phyloP scores from a whole-genome alignment of 179 eudicot species.

The Beta lomatogona region DNA sequence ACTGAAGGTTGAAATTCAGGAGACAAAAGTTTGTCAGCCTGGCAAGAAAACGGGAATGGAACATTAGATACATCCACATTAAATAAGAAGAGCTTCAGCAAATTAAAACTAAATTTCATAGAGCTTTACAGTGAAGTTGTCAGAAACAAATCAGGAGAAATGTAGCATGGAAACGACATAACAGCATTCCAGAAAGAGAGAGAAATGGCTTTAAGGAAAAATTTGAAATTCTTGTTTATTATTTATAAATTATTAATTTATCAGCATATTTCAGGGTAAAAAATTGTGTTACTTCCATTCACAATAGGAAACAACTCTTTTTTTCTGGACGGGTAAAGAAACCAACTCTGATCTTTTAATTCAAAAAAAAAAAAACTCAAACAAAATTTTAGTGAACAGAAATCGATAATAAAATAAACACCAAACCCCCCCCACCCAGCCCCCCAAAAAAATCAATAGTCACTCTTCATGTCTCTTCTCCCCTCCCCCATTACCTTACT shows the following conservation, averaged over 20 bases:
- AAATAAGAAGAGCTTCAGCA: neutral
- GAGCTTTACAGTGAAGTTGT: neutral
- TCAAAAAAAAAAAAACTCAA: neutral
- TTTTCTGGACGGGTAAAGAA: neutral
- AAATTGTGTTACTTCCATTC: neutral
- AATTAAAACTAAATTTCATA: neutral
- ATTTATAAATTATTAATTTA: no score
- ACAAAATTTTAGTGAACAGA: neutral
- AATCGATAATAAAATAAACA: neutral
- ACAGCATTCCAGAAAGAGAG: neutral
- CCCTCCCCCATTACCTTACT: no score
- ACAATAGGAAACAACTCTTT: neutral
- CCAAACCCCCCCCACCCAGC: no score
- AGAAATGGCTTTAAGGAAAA: no score
- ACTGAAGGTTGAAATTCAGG: constrained; percentile 82
- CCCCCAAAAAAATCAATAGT: no score
- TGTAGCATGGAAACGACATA: neutral
- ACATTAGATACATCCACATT: constrained; percentile 25
- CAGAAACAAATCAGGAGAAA: neutral
- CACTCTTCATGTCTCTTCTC: no score
- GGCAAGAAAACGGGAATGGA: constrained; percentile 32
- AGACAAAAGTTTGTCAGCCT: constrained; percentile 86
- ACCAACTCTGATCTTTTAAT: neutral
- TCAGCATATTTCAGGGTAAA: neutral
- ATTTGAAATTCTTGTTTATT: neutral